Percentiles rank a stretch among this genome's conserved stretches.
phyloP scores from a whole-genome alignment of 345 rosid species.

The Salix exigua region DNA sequence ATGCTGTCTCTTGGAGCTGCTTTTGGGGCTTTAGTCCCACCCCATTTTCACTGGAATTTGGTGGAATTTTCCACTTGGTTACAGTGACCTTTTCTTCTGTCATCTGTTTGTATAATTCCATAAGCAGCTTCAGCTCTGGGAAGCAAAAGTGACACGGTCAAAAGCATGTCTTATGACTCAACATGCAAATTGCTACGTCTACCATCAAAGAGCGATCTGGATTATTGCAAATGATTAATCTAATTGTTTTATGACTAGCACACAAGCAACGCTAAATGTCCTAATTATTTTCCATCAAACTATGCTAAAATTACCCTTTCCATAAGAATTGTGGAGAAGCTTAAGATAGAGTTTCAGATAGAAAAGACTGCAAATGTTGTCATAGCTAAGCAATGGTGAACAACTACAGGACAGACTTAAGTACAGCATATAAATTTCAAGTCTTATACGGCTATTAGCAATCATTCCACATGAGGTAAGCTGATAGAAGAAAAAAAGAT shows the following conservation, averaged over 20 bases:
- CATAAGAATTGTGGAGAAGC: neutral
- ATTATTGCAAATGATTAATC: neutral
- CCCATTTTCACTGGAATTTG: slow-evolving; percentile 40
- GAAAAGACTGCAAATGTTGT: neutral
- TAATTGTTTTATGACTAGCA: neutral
- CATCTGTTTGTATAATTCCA: slow-evolving; percentile 57
- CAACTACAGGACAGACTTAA: neutral
- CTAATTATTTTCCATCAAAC: neutral
- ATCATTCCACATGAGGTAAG: neutral
- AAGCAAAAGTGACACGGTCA: neutral
- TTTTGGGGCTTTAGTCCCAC: slow-evolving; percentile 18
- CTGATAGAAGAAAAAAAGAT: neutral
- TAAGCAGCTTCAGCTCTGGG: slow-evolving; percentile 61
- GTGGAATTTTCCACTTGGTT: slow-evolving; percentile 24
- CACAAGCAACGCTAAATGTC: neutral
- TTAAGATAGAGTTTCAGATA: neutral
- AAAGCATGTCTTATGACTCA: neutral
- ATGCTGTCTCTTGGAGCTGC: slow-evolving; percentile 14
- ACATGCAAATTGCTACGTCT: neutral
- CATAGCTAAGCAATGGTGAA: neutral
- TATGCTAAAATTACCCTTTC: neutral
- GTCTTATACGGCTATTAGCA: neutral
- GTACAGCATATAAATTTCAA: neutral
- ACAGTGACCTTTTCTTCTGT: slow-evolving; percentile 33
- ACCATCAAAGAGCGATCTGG: neutral